phyloP scores from a whole-genome alignment of 1,284 basidiomycete species.

The Agaricales sp. region DNA sequence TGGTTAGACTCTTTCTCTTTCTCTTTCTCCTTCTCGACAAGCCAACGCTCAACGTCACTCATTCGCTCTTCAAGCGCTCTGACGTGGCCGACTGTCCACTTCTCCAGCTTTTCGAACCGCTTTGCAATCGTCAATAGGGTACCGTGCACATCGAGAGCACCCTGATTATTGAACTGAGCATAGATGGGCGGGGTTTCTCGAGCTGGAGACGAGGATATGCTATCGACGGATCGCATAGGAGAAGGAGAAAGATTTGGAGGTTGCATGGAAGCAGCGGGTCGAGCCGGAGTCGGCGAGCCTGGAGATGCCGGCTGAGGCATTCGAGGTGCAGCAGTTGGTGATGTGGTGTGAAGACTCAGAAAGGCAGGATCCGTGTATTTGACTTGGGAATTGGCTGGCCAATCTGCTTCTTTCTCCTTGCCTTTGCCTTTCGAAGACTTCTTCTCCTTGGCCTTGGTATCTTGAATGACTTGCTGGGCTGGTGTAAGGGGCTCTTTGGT shows the following conservation, averaged over 20 bases:
- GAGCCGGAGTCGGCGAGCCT: constrained; percentile 47
- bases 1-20: constrained; percentile 28
- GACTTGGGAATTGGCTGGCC: constrained; percentile 38
- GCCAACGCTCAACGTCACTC: constrained; percentile 75
- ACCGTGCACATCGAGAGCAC: constrained; percentile 58
- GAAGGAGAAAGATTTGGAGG: constrained; percentile 51
- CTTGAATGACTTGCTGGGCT: constrained; percentile 67
- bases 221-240: constrained; percentile 37
- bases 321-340: constrained; percentile 16
- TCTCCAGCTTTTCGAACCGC: constrained; percentile 77
- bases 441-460: constrained; percentile 58
- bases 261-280: constrained; percentile 33
- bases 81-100: constrained; percentile 74
- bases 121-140: constrained; percentile 60
- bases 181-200: constrained; percentile 57
- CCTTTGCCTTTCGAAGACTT: constrained; percentile 37
- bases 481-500: constrained; percentile 64
- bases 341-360: background rate
- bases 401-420: constrained; percentile 42
- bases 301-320: constrained; percentile 37
- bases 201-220: constrained; percentile 43
- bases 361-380: constrained; percentile 13
- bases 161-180: constrained; percentile 59
- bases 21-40: constrained; percentile 65
- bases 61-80: constrained; percentile 75